Evolutionary conservation across 768 basidiomycete genomes (phyloP).

Genomic region (Amanita brunnescens): DNA sequence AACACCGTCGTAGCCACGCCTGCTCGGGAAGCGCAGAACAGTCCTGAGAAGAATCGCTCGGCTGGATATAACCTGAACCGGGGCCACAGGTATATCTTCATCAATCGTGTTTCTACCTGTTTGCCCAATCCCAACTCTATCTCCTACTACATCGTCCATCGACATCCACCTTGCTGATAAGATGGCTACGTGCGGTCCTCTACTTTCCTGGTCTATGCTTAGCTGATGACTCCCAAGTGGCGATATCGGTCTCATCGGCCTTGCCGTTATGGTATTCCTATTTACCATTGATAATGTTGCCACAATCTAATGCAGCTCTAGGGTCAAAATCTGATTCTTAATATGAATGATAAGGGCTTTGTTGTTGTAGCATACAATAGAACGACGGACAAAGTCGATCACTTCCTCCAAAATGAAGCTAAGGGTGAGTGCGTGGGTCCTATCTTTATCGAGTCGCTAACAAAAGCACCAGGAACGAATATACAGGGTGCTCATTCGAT

Average conservation of each 20-base stretch:
- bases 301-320: constrained; percentile 22
- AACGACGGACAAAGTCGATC: constrained; percentile 91
- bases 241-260: constrained; percentile 45
- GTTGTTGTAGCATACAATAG: constrained; percentile 96
- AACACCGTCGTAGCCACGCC: neutral
- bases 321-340: constrained; percentile 96
- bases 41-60: neutral
- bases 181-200: constrained; percentile 30
- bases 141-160: constrained; percentile 22
- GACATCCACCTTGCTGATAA: constrained; percentile 34
- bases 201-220: neutral
- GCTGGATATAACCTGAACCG: neutral
- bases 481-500: constrained; percentile 92
- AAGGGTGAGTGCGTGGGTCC: constrained; percentile 56
- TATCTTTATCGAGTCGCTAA: neutral
- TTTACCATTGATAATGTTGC: constrained; percentile 14
- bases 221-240: constrained; percentile 42
- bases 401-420: constrained; percentile 93
- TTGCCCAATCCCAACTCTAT: constrained; percentile 4
- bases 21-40: neutral
- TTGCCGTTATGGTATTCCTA: constrained; percentile 89
- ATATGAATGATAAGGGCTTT: constrained; percentile 99
- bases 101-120: constrained; percentile 21
- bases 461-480: constrained; percentile 65
- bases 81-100: neutral